Base-by-base conservation (phyloP, 768 basidiomycete species). In the Ramaria sp. region DNA sequence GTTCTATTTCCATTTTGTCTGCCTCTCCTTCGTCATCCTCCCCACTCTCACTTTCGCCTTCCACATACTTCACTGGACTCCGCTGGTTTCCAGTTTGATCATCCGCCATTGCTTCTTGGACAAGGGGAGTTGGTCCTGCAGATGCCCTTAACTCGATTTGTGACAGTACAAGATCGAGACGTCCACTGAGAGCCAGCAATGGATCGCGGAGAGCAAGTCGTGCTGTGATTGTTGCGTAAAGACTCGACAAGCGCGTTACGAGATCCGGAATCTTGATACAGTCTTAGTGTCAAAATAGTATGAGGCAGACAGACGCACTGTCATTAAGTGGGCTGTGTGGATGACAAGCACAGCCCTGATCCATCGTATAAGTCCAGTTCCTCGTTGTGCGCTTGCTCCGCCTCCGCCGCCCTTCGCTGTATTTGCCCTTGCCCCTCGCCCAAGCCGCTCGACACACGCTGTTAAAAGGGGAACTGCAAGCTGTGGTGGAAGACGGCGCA, bases 301-400 rank as follows among this genome's bases (percentile, higher is more conserved):
- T 44, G 39, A 59, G 15, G 36, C 1, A 30, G 22, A 20, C 15
- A 30, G 38, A 77, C 87, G 61, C 63, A 95, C 94, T 36, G 94
- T 95, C 84, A 97, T 88, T 52, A 99, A 77, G 67, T 97, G 85
- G 0, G 87, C 86, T 45, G 90, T 86, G 66, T 97, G 92, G 13
- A 91, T 76, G 13, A 84, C 76, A 51, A 99, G 72, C 4, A 90
- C 88, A 7, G 83, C 82, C 67, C 83, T 85, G 58, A 88, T 74
- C 92, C 85, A 97, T 52, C 68, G 75, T 50, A 85, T 75, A 55
- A 90, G 73, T 39, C 75, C 80, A 43, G 70, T 78, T 44, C 81
- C 87, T 59, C 86, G 73, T 69, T 88, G 88, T 42, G 82, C 81
- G 63, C 85, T 90, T 50, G 85, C 87, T 52, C 83, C 88, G 0